Base-by-base conservation (phyloP, 331 rosid species). In the Prunus yedoensis region DNA sequence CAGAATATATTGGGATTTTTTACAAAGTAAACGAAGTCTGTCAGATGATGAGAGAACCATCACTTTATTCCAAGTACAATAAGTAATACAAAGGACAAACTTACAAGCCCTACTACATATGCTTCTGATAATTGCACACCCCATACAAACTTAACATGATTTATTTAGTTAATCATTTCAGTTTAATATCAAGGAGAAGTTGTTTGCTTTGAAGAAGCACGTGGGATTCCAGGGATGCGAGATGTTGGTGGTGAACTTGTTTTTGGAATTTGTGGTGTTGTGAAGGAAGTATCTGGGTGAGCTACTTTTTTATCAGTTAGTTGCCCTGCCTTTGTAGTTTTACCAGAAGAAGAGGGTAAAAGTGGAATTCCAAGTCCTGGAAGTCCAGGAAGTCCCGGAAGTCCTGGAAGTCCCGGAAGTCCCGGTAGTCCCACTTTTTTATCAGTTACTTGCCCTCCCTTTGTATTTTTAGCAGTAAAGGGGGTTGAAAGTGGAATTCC, bases 151-250 rank as follows among this genome's bases (percentile, higher is more conserved):
- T 66, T 6, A 74, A 20, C 61, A 69, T 69, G 69, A 64, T 30
- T 66, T n/a, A 41, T n/a, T 32, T 47, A 60, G 60, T 59, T 57
- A 64, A 18, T 32, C 54, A 30, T 14, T n/a, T 66, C 8, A 10
- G 1, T 6, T 45, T 4, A 4, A 14, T 47, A 15, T 76, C 76
- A 85, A 60, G 93, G 89, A 75, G 86, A 68, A 67, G 86, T 73
- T 58, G 85, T 5, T 65, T 65, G 25, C 25, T 65, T 65, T 38
- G 68, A 63, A 72, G 87, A 71, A 62, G 87, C 78, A 62, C 89
- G 83, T 41, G 90, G 87, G 14, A 76, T 13, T 58, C 87, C 88
- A 11, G 90, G 98, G 50, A 75, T 78, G 47, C 13, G 88, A 58
- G 85, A 71, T 18, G 45, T 8, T 21, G 93, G 89, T 45, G 88